Evolutionary conservation across 257 asterid species (phyloP).

Genomic region (Schizonepeta tenuifolia): DNA sequence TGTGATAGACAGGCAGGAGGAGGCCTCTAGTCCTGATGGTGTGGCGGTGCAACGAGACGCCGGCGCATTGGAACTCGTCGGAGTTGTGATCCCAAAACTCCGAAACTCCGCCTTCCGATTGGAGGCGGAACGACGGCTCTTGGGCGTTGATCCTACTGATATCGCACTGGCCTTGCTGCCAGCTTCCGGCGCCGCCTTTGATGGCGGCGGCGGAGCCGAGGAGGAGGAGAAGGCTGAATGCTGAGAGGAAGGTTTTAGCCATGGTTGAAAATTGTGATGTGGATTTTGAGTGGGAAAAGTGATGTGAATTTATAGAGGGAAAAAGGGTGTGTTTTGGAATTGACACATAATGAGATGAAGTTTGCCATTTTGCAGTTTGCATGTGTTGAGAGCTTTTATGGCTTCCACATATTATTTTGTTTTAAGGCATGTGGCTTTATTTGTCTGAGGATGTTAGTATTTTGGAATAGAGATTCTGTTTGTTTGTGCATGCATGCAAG

Average conservation of each 20-base stretch:
- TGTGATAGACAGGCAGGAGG: constrained; percentile 55
- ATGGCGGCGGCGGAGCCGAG: constrained; percentile 27
- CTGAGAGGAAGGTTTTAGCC: constrained; percentile 36
- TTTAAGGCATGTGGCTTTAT: constrained; percentile 38
- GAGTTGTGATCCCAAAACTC: constrained; percentile 58
- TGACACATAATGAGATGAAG: constrained; percentile 42
- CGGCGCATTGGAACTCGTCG: constrained; percentile 64
- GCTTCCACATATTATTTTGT: constrained; percentile 47
- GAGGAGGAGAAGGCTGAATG: constrained; percentile 36
- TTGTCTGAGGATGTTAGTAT: constrained; percentile 4
- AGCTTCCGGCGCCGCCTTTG: constrained; percentile 46
- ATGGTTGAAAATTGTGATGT: not conserved
- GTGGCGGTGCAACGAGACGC: constrained; percentile 58
- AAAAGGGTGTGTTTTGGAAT: not conserved
- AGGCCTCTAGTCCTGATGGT: constrained; percentile 43
- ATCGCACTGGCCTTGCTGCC: constrained; percentile 53
- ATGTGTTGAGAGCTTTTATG: constrained; percentile 39
- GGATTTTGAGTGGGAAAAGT: too few species aligned
- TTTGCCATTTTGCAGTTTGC: constrained; percentile 65
- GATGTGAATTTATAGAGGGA: constrained; percentile 42
- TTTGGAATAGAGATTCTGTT: not conserved
- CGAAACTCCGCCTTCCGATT: constrained; percentile 62
- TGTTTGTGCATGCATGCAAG: not conserved
- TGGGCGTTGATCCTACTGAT: constrained; percentile 49
- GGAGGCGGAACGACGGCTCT: constrained; percentile 41